Conservation (phyloP, 768 basidiomycete species). For the Phylloporus sp. region DNA sequence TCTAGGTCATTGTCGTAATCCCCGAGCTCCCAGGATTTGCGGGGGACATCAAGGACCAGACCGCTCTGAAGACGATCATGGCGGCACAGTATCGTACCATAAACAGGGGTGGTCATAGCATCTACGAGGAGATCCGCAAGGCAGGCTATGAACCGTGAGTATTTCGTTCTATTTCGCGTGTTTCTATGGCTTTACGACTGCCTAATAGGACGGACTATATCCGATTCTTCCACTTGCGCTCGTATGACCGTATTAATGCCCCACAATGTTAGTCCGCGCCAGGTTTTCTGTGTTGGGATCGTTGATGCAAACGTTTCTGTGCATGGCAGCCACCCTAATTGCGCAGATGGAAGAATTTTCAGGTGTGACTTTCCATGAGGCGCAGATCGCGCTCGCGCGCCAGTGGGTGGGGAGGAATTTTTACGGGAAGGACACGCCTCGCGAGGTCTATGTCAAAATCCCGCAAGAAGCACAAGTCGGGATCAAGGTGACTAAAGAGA, state of each 20-base stretch:
- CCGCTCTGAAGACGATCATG: constrained; percentile 74
- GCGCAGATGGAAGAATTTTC: constrained; percentile 65
- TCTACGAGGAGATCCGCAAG: constrained; percentile 75
- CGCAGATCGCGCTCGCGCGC: constrained; percentile 78
- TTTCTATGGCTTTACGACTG: background rate
- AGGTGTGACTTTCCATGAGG: constrained; percentile 77
- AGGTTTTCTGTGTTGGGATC: constrained; percentile 12
- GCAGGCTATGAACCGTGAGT: constrained; percentile 77
- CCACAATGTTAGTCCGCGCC: constrained; percentile 45
- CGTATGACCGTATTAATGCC: constrained; percentile 88
- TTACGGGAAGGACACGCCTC: constrained; percentile 33
- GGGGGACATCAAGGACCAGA: constrained; percentile 68
- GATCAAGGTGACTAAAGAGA: constrained; percentile 50
- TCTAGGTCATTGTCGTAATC: constrained; percentile 76
- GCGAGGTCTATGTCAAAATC: constrained; percentile 53
- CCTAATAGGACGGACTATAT: constrained; percentile 71
- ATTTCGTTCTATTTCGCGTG: background rate
- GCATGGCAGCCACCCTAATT: constrained; percentile 45
- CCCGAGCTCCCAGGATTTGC: constrained; percentile 92
- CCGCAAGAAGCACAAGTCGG: constrained; percentile 48
- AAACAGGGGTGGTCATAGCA: constrained; percentile 82
- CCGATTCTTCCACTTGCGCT: constrained; percentile 86
- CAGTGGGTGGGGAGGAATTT: constrained; percentile 61
- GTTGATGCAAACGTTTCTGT: constrained; percentile 13
- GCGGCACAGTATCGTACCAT: constrained; percentile 85